Base-by-base conservation (phyloP, 164 flowering plant species). In the Hamamelis virginiana region DNA sequence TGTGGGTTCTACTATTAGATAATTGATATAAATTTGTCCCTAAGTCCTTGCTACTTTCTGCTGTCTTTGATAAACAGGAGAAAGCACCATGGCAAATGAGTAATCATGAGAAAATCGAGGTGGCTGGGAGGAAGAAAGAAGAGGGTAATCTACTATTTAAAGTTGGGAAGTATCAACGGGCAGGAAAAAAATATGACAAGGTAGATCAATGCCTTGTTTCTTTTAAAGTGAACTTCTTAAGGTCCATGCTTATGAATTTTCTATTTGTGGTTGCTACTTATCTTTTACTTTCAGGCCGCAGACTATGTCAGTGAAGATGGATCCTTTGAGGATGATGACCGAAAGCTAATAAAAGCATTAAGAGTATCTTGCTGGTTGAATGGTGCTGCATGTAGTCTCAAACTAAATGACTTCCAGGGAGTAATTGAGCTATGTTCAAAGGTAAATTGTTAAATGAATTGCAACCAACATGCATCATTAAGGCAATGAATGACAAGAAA, bases 341-440 rank as follows among this genome's bases (percentile, higher is more conserved):
- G 74, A 63, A 87, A 80, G 72, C 74, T 74, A 16, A 81, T 72
- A 0, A 81, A 85, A 62, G 71, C 80, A 47, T 75, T 88, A 45
- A 82, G 83, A 80, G 81, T 87, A 13, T 81, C 89, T 59, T 86
- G 91, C 78, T 87, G 90, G 90, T 74, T 87, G 73, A 91, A 91
- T 76, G 74, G 74, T 78, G 91, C 93, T 50, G 96, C 93, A 27
- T 87, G 91, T 75, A 63, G 83, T 71, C 85, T 87, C 55, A 88
- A 87, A 73, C 79, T 84, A 43, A 81, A 83, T 59, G 77, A 89
- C 23, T 89, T 75, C 68, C 69, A 53, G 23, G 89, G 56, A 72
- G 90, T 84, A 57, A 80, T 84, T 62, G 70, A 71, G 65, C 67
- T 88, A 62, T 87, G 91, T 78, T 85, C 96, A n/a, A 83, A 89